A percentile compares a stretch with the other conserved stretches of the same genome.
phyloP scores from a whole-genome alignment of 331 rosid genomes.

The Malus hybrid region DNA sequence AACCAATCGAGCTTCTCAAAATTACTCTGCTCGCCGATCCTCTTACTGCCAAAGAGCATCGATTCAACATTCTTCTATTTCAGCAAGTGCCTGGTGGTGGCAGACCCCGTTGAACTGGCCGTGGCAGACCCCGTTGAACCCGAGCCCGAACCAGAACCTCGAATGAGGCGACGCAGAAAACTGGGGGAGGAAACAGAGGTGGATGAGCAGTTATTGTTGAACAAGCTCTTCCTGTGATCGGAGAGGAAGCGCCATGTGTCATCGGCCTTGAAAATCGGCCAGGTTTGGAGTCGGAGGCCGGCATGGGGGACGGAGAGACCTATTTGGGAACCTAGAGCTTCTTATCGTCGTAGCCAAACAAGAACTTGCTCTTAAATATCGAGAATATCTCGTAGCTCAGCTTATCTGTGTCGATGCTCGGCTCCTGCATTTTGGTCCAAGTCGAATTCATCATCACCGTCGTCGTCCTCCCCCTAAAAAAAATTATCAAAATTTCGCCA shows the following conservation, averaged over 20 bases:
- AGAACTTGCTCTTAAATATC: too few species aligned
- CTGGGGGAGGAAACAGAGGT: conserved; percentile 10
- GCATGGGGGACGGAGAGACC: too few species aligned
- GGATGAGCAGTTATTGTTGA: conserved; percentile 30
- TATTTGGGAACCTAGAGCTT: too few species aligned
- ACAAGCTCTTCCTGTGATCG: conserved; percentile 16
- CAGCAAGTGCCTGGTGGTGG: conserved; percentile 23
- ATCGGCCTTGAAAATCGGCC: too few species aligned
- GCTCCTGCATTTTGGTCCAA: conserved; percentile 22
- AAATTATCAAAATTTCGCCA: background rate
- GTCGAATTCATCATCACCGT: conserved; percentile 38
- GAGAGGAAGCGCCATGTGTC: too few species aligned
- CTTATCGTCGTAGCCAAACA: too few species aligned
- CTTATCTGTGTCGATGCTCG: too few species aligned
- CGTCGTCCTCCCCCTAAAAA: background rate
- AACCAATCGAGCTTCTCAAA: conserved; percentile 91
- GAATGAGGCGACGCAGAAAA: conserved; percentile 34
- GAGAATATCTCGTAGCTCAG: too few species aligned
- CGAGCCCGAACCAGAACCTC: conserved; percentile 11
- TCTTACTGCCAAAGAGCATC: conserved; percentile 83
- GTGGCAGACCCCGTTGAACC: conserved; percentile 33
- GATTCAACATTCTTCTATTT: conserved; percentile 96
- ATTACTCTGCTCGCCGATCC: conserved; percentile 70
- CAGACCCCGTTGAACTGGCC: conserved; percentile 9
- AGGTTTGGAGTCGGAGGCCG: background rate